Evolutionary conservation across 2,329 filamentous ascomycete genomes (phyloP), one percentile per base, ranked within the genome.

Genomic region (Fonsecaea nubica): DNA sequence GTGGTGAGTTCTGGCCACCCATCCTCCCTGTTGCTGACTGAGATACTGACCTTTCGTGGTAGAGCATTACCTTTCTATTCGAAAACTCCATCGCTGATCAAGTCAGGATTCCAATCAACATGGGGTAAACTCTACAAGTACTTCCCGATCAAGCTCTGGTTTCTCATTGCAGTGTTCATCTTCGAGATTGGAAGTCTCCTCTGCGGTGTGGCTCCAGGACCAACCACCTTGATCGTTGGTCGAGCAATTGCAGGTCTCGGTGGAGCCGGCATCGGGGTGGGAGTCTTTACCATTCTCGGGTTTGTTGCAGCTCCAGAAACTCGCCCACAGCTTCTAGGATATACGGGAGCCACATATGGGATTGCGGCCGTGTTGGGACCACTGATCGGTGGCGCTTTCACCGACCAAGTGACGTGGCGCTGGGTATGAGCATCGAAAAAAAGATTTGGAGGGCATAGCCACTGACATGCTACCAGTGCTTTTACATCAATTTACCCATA

Each of bases 271-370:
- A 72, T 78, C 30, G 67, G 72, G 3, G 68, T 70, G 7, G 79
- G 78, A 8, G 69, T 61, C 8, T 80, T 84, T 52, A 75, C 84
- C 32, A 84, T 85, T 67, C 76, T 85, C 18, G 77, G 81, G 4
- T 78, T 78, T 62, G 79, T 78, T 10, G 80, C 84, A 0, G 79
- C 82, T 9, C 76, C 84, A 10, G 72, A 73, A 33, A 77, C 80
- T 64, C 79, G 84, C 36, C 83, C 84, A 2, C 77, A 79, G 0
- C 85, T 84, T 69, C 83, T 80, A 9, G 75, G 74, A 15, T 9
- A 75, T 45, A 65, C 75, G 35, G 74, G 74, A 10, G 71, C 71
- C 15, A 64, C 70, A 1, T 76, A 73, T 58, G 75, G 74, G 32
- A 58, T 74, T 15, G 74, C 75, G 15, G 72, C 70, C 38, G 73